Conservation (phyloP, 106 monocot genomes). For the Dendrobium nobile region DNA sequence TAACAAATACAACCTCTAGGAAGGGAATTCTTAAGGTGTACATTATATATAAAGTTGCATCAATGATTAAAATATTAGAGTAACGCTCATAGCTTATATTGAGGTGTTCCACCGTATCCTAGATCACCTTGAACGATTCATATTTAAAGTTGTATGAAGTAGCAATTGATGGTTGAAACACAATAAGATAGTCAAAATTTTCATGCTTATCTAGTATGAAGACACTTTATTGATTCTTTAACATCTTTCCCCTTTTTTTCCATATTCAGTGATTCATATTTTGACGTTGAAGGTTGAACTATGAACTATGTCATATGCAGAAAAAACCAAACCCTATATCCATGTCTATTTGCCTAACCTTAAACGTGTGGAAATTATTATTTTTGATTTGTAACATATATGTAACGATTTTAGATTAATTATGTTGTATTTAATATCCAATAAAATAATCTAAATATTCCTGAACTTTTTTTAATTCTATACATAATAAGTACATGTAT, state of each 20-base stretch:
- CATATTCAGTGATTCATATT: background rate
- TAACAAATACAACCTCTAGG: background rate
- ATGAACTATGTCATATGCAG: background rate
- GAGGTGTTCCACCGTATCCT: background rate
- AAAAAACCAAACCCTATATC: background rate
- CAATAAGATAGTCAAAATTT: background rate
- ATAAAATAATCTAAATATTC: background rate
- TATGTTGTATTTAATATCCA: background rate
- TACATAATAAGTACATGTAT: background rate
- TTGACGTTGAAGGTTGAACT: background rate
- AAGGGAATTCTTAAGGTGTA: background rate
- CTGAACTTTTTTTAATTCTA: background rate
- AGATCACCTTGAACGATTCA: background rate
- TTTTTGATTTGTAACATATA: background rate
- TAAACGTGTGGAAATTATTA: background rate
- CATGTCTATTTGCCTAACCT: background rate
- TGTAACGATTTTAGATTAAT: background rate
- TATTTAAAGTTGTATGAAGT: background rate
- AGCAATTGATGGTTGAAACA: background rate
- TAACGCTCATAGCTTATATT: background rate
- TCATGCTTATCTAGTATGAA: background rate
- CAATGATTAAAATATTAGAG: background rate
- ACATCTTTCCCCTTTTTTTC: too few species aligned
- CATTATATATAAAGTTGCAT: background rate
- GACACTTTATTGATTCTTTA: background rate